Evolutionary conservation across 2,329 filamentous ascomycete genomes (phyloP).

Genomic region (Cytospora paraplurivora): DNA sequence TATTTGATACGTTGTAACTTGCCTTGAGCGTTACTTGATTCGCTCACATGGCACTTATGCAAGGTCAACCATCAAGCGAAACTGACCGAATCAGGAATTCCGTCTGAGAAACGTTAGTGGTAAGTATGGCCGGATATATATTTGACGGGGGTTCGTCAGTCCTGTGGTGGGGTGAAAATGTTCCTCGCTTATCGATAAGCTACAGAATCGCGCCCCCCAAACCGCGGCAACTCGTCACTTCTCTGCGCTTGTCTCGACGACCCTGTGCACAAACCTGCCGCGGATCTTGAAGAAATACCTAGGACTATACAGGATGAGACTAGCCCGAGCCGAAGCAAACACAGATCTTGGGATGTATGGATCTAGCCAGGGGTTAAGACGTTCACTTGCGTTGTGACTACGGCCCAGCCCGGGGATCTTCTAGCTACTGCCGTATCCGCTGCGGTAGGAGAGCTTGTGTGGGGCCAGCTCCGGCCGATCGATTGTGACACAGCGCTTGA

Average conservation of each 20-base stretch:
- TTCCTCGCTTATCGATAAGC: conserved; percentile 16
- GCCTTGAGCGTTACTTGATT: background rate
- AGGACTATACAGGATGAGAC: background rate
- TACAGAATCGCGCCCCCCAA: background rate
- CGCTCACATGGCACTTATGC: background rate
- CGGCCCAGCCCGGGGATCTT: background rate
- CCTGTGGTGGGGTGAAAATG: conserved; percentile 16
- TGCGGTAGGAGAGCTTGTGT: conserved; percentile 27
- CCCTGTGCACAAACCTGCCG: background rate
- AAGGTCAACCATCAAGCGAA: background rate
- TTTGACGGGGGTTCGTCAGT: background rate
- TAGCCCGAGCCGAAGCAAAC: conserved; percentile 5
- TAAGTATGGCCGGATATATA: background rate
- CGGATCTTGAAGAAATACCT: no score
- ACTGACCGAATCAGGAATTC: background rate
- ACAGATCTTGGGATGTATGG: background rate
- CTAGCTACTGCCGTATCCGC: conserved; percentile 18
- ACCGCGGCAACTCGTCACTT: background rate
- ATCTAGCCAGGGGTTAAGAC: background rate
- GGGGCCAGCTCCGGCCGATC: conserved; percentile 16
- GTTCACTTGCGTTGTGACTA: background rate
- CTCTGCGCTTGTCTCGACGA: background rate
- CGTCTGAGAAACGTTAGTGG: background rate
- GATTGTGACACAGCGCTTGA: background rate
- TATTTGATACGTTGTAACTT: conserved; percentile 6